Evolutionary conservation across 116 monocot species (phyloP), one percentile per base, ranked within the genome.

Genomic region (Cymodocea nodosa): DNA sequence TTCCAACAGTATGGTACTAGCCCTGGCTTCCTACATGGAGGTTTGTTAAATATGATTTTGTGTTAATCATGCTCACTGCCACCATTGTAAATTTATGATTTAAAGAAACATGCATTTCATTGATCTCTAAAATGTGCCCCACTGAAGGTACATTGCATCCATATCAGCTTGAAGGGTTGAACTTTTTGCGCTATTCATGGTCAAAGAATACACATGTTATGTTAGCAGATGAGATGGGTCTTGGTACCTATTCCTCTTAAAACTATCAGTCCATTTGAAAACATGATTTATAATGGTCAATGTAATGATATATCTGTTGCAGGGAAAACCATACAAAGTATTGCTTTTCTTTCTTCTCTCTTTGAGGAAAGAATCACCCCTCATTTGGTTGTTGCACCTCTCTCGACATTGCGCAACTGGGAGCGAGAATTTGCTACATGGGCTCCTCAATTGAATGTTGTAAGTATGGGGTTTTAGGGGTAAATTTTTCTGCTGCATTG

Each of bases 141-240:
- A 30, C 75, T 78, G 61, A 64, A 97, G 97, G 97, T 16, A 64
- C 73, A 65, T 79, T 97, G 62, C 97, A 97, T 82, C 88, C 91
- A 6, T 97, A 97, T 73, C 97, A 97, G 68, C 88, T 97, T 71
- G 97, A 97, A 74, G 97, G 97, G 14, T 77, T 97, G 64, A 97
- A 97, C 67, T 97, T 97, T 80, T 74, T 97, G 56, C 85, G 88
- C 15, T 97, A 82, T 82, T 97, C 97, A 19, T 97, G 97, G 97
- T 78, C 77, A 30, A 91, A 91, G 69, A 80, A 73, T 60, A 91
- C 88, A 66, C 97, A 92, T 79, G 88, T 97, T 49, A 97, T 97
- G 58, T 85, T 97, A 74, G 97, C 88, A n/a, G 97, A 97, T 82
- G 97, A 97, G 80, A 97, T 97, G 97, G 97, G 97, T 56, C 91